These are phyloP conservation scores for Amniculicola lignicola DNA, from an alignment of 495 filamentous ascomycete genomes.

Conservation along the genomic window DNA sequence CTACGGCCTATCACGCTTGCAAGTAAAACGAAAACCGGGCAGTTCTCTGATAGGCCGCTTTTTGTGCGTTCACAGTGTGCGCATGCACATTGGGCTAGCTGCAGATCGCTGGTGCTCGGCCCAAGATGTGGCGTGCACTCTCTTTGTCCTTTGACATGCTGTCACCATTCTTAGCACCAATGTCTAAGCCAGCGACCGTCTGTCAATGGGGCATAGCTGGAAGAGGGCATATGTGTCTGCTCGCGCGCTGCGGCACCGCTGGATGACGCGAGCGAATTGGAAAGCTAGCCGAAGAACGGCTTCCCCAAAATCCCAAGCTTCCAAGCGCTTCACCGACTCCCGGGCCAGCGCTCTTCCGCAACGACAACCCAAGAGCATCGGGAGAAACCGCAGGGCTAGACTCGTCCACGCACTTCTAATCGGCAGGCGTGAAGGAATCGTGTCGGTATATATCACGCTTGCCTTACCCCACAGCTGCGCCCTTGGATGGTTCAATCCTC, in stretches of 20 bases:
- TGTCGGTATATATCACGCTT: not conserved
- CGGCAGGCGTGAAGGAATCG: not conserved
- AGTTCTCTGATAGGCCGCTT: not conserved
- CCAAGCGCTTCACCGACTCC: conserved; percentile 12
- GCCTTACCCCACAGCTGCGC: not conserved
- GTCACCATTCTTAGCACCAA: too few species aligned
- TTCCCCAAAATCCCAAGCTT: not conserved
- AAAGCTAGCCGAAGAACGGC: not conserved
- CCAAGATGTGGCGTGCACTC: too few species aligned
- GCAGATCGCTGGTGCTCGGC: too few species aligned
- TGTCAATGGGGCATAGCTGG: too few species aligned
- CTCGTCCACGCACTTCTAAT: not conserved
- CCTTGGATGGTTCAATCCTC: not conserved
- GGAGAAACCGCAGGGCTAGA: not conserved
- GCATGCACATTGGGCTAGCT: too few species aligned
- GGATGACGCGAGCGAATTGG: not conserved
- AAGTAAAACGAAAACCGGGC: not conserved
- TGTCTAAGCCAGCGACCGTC: too few species aligned
- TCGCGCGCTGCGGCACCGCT: too few species aligned
- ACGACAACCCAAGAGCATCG: not conserved
- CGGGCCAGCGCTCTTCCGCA: conserved; percentile 6
- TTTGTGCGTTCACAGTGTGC: too few species aligned
- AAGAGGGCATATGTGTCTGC: too few species aligned
- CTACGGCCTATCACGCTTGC: not conserved
- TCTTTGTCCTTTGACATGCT: too few species aligned